These are phyloP conservation scores for Fusarium sulawesiense DNA, from an alignment of 2,329 filamentous ascomycete genomes.

Conservation along the genomic window DNA sequence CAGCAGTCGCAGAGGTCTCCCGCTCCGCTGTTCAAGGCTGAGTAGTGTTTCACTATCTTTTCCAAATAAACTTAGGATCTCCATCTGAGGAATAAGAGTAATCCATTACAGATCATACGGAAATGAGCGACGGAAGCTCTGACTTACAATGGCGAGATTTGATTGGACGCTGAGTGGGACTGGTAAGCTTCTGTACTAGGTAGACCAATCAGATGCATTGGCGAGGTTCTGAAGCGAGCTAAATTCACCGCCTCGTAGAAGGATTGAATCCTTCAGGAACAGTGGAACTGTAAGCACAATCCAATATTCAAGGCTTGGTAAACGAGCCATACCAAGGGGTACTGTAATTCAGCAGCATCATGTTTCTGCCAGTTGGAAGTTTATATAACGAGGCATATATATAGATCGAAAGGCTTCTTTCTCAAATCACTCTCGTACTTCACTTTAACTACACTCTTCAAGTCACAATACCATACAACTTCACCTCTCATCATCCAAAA, in stretches of 20 bases:
- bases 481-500: neutral
- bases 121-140: neutral
- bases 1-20: neutral
- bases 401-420: rapidly evolving
- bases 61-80: neutral
- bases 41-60: neutral
- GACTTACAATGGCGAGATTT: neutral
- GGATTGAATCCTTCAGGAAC: neutral
- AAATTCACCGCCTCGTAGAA: neutral
- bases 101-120: neutral
- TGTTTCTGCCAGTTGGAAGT: neutral
- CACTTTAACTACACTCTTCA: rapidly evolving
- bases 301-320: neutral
- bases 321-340: neutral
- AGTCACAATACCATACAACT: neutral
- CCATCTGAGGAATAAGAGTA: neutral
- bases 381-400: neutral
- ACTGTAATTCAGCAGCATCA: neutral
- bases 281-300: neutral
- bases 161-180: neutral
- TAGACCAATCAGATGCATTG: neutral
- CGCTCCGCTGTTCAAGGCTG: neutral
- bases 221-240: neutral
- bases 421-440: neutral
- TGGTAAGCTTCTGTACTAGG: neutral